Conservation (phyloP, 495 filamentous ascomycete species). For the Podospora conica region DNA sequence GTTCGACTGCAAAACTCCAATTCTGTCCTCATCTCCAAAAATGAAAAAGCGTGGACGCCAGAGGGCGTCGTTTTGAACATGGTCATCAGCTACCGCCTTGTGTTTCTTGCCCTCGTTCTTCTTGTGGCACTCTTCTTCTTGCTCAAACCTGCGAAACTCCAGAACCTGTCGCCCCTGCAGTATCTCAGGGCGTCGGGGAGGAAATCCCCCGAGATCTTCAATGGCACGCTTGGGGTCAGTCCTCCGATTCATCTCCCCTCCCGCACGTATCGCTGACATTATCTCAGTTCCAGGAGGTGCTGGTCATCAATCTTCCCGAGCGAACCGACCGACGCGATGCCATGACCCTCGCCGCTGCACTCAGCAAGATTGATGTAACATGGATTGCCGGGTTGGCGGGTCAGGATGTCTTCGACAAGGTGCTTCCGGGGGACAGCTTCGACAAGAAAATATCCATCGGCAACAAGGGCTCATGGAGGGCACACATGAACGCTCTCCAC, state of each 20-base stretch:
- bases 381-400: conserved; percentile 50
- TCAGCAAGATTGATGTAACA: conserved; percentile 47
- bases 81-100: not conserved
- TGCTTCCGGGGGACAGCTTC: conserved; percentile 19
- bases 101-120: not conserved
- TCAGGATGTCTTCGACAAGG: conserved; percentile 32
- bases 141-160: not conserved
- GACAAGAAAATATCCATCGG: conserved; percentile 22
- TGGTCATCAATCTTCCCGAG: conserved; percentile 55
- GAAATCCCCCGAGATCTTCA: not conserved
- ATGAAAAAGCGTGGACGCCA: not conserved
- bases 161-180: not conserved
- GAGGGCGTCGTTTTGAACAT: not conserved
- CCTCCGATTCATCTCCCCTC: not conserved
- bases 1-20: not conserved
- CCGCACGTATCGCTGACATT: not conserved
- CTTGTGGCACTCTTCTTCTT: not conserved
- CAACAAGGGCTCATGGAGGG: conserved; percentile 42
- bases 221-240: not conserved
- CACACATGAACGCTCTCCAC: conserved; percentile 41
- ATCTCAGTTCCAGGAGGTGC: conserved; percentile 52
- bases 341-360: conserved; percentile 46
- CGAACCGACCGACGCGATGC: conserved; percentile 60
- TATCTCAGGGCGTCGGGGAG: not conserved
- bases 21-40: not conserved